Evolutionary conservation across 441 rosid genomes (phyloP).

Genomic region (Cnidoscolus chayamansa): DNA sequence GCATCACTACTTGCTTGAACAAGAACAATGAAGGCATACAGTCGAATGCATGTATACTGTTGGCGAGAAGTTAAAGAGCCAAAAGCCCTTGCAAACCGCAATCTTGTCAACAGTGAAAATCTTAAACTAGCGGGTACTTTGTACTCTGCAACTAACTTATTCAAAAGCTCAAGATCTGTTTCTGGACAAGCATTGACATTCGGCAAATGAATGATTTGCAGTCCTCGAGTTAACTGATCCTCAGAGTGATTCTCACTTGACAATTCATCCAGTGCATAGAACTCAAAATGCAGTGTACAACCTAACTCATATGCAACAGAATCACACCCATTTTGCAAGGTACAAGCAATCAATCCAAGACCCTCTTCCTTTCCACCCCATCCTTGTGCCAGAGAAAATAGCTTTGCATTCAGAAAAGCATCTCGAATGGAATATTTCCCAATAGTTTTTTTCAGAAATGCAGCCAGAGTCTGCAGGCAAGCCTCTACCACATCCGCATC

Average conservation of each 20-base stretch:
- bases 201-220: constrained; percentile 75
- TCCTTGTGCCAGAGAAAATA: constrained; percentile 98
- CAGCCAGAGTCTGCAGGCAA: constrained; percentile 83
- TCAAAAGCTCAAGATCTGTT: constrained; percentile 79
- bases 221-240: constrained; percentile 56
- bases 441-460: constrained; percentile 75
- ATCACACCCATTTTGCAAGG: constrained; percentile 63
- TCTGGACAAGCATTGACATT: constrained; percentile 44
- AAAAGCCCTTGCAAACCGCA: constrained; percentile 92
- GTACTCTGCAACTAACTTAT: constrained; percentile 64
- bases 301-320: constrained; percentile 74
- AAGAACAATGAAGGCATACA: constrained; percentile 88
- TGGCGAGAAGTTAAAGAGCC: constrained; percentile 65
- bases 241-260: constrained; percentile 29
- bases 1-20: constrained; percentile 86
- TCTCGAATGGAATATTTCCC: constrained; percentile 87
- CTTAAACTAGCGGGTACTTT: constrained; percentile 80
- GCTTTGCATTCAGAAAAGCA: constrained; percentile 66
- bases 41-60: constrained; percentile 87
- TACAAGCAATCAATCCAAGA: constrained; percentile 82
- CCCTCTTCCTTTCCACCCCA: constrained; percentile 99
- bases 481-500: constrained; percentile 97
- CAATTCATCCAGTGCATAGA: constrained; percentile 57
- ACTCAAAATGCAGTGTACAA: constrained; percentile 94
- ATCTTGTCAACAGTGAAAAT: constrained; percentile 76